phyloP scores from a whole-genome alignment of 2,329 filamentous ascomycete species.

The Hymenoscyphus albidus region DNA sequence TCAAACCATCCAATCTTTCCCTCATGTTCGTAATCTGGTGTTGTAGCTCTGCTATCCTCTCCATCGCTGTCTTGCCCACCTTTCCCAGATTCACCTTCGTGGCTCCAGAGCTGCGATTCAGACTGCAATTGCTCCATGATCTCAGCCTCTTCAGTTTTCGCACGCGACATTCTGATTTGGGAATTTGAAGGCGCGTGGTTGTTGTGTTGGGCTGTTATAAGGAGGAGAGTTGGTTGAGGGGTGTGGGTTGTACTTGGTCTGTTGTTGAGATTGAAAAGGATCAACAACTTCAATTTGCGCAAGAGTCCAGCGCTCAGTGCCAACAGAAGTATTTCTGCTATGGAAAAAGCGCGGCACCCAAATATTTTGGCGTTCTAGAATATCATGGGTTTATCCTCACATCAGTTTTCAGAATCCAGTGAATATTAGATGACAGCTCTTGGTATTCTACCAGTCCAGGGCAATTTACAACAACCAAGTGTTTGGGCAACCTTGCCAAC shows the following conservation, averaged over 20 bases:
- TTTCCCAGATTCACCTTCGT: constrained; percentile 3
- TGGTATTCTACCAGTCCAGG: too few relatives aligned
- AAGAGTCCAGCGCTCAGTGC: too few relatives aligned
- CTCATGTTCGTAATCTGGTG: neutral
- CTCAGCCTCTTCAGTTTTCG: neutral
- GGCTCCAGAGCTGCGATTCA: constrained; percentile 10
- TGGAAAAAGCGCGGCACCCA: too few relatives aligned
- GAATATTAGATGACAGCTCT: too few relatives aligned
- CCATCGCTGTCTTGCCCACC: neutral
- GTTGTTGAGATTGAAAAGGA: neutral
- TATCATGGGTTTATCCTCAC: too few relatives aligned
- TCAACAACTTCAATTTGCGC: too few relatives aligned
- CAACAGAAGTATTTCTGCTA: too few relatives aligned
- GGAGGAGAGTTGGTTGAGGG: neutral
- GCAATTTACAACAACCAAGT: too few relatives aligned
- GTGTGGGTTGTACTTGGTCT: neutral
- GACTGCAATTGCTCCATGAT: constrained; percentile 9
- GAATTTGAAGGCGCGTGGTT: neutral
- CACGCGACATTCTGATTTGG: neutral
- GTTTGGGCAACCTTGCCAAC: too few relatives aligned
- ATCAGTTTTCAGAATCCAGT: too few relatives aligned
- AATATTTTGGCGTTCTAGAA: too few relatives aligned
- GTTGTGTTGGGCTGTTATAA: neutral
- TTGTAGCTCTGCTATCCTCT: neutral
- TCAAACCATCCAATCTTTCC: neutral